Conservation (phyloP, 2,329 filamentous ascomycete species). For the Exophiala dermatitidis region DNA sequence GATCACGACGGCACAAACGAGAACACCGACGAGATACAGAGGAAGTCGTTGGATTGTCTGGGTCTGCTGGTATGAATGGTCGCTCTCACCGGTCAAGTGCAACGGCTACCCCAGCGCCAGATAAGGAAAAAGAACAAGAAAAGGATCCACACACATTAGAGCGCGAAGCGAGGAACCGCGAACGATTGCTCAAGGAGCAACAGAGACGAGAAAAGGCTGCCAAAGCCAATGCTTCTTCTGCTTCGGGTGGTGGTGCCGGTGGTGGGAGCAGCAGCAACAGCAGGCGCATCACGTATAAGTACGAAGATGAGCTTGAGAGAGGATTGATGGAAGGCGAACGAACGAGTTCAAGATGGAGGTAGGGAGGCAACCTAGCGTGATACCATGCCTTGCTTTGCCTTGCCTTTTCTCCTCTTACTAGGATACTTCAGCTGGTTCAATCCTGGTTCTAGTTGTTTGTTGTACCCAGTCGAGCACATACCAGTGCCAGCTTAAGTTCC, state of each 20-base stretch:
- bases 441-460: no score
- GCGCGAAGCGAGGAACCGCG: conserved; percentile 58
- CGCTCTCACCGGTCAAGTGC: conserved; percentile 25
- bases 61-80: conserved; percentile 15
- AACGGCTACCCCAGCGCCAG: conserved; percentile 10
- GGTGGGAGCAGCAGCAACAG: conserved; percentile 21
- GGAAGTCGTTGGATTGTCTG: conserved; percentile 3
- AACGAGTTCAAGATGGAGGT: conserved; percentile 28
- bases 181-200: conserved; percentile 57
- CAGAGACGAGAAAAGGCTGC: conserved; percentile 56
- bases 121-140: conserved; percentile 4
- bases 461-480: no score
- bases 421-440: no score
- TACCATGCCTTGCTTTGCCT: no score
- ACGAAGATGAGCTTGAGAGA: conserved; percentile 42
- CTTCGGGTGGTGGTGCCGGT: conserved; percentile 30
- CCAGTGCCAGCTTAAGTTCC: no score
- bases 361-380: not conserved
- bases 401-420: no score
- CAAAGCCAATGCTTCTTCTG: conserved; percentile 12
- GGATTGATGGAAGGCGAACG: conserved; percentile 37
- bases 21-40: conserved; percentile 29
- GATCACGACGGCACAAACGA: conserved; percentile 34
- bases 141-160: conserved; percentile 63
- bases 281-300: conserved; percentile 43